Percentiles rank a stretch among this genome's conserved stretches.
Conservation (phyloP, 1,139 yeast species). For the Candida tetrigidarum region DNA sequence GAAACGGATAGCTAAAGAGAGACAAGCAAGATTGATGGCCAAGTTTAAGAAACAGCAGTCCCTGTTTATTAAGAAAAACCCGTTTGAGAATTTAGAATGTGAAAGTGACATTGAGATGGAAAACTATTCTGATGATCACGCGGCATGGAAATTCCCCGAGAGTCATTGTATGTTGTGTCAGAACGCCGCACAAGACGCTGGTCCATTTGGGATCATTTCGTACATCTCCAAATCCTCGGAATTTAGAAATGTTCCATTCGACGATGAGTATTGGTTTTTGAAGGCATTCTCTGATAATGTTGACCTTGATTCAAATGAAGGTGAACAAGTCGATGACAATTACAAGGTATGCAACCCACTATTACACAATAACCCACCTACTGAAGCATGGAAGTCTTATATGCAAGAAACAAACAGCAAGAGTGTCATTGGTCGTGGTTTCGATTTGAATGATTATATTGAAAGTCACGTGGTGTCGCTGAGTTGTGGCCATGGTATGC, state of each 20-base stretch:
- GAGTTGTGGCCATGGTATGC: slow-evolving; percentile 97
- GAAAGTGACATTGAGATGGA: slow-evolving; percentile 44
- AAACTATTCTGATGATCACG: slow-evolving; percentile 27
- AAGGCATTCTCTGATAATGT: slow-evolving; percentile 62
- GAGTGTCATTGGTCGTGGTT: slow-evolving; percentile 73
- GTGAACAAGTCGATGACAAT: too few relatives aligned
- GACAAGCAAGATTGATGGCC: slow-evolving; percentile 75
- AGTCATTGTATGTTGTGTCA: slow-evolving; percentile 89
- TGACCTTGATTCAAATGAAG: slow-evolving; percentile 51
- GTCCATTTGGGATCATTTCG: slow-evolving; percentile 76
- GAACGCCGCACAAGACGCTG: slow-evolving; percentile 71
- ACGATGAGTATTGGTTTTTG: slow-evolving; percentile 65
- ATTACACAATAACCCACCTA: slow-evolving; percentile 22
- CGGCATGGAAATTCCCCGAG: slow-evolving; percentile 74
- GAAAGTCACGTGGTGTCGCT: slow-evolving; percentile 61
- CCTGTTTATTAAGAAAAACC: slow-evolving; percentile 61
- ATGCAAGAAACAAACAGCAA: slow-evolving; percentile 40
- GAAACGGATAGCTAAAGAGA: slow-evolving; percentile 69
- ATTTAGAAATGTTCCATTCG: slow-evolving; percentile 66
- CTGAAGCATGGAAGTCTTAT: slow-evolving; percentile 40
- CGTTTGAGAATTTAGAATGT: slow-evolving; percentile 33
- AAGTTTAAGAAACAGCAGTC: slow-evolving; percentile 80
- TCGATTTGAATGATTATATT: slow-evolving; percentile 45
- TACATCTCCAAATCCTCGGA: slow-evolving; percentile 63
- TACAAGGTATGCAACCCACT: slow-evolving; percentile 10